Evolutionary conservation across 495 filamentous ascomycete species (phyloP).

Genomic region (Lophiostoma macrostomum): DNA sequence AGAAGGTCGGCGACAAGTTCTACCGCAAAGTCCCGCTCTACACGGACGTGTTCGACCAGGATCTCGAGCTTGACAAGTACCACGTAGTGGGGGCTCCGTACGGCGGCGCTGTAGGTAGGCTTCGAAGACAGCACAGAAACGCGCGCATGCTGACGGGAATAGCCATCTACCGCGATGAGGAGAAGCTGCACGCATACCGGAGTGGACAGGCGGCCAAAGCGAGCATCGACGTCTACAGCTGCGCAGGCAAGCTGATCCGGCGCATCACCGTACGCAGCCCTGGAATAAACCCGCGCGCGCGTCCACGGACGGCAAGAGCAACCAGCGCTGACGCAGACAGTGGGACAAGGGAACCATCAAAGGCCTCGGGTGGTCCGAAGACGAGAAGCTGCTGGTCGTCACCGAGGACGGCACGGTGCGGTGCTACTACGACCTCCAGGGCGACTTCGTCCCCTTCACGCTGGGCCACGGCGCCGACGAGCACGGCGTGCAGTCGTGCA

Average conservation of each 20-base stretch:
- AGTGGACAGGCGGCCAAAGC: conserved; percentile 70
- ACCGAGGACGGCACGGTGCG: conserved; percentile 86
- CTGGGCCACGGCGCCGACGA: conserved; percentile 87
- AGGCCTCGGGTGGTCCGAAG: conserved; percentile 94
- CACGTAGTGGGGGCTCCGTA: conserved; percentile 90
- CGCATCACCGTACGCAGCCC: conserved; percentile 56
- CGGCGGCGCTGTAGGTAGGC: conserved; percentile 83
- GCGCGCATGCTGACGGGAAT: background rate
- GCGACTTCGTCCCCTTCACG: conserved; percentile 94
- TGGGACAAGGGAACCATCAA: conserved; percentile 91
- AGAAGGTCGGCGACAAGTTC: conserved; percentile 83
- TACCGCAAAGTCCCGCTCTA: conserved; percentile 93
- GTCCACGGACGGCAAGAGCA: background rate
- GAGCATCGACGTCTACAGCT: conserved; percentile 92
- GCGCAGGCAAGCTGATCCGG: conserved; percentile 77
- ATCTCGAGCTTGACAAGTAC: conserved; percentile 93
- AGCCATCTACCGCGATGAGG: conserved; percentile 89
- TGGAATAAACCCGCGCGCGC: background rate
- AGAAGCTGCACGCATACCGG: conserved; percentile 72
- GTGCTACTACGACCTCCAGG: conserved; percentile 87
- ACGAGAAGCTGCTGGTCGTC: conserved; percentile 87
- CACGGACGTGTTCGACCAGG: conserved; percentile 84
- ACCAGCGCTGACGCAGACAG: conserved; percentile 41
- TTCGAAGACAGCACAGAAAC: conserved; percentile 2
- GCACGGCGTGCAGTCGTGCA: conserved; percentile 78